Conservation (phyloP, 345 rosid species). For the Clausena lansium region DNA sequence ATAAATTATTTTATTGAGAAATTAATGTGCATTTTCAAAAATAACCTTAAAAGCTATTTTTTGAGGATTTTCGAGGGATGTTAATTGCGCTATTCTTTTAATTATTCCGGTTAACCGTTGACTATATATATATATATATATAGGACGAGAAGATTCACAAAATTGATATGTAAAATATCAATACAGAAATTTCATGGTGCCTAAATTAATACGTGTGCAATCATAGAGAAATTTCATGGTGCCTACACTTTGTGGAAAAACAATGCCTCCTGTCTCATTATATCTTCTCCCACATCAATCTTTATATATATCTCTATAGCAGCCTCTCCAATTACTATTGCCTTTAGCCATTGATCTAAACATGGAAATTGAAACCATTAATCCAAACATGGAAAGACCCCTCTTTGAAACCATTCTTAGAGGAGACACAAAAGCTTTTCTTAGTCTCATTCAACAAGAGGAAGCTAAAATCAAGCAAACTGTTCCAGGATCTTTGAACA, state of each 20-base stretch:
- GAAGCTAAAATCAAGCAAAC: slow-evolving; percentile 14
- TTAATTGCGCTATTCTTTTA: too few species aligned
- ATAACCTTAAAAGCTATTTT: too few species aligned
- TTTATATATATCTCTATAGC: not conserved
- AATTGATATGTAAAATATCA: not conserved
- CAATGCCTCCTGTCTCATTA: not conserved
- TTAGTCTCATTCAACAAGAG: slow-evolving; percentile 16
- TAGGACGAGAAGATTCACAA: too few species aligned
- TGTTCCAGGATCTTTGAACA: slow-evolving; percentile 20
- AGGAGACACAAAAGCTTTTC: slow-evolving; percentile 25
- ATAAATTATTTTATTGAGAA: too few species aligned
- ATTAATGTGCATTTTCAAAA: too few species aligned
- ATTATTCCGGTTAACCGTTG: too few species aligned
- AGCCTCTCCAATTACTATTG: not conserved
- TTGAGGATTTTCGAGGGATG: too few species aligned
- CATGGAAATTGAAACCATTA: too few species aligned
- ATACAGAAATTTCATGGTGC: slow-evolving; percentile 21
- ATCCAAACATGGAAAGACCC: slow-evolving; percentile 25
- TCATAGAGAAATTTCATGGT: slow-evolving; percentile 20
- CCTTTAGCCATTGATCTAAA: not conserved
- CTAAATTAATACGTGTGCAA: not conserved
- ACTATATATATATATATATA: too few species aligned
- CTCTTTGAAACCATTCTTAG: slow-evolving; percentile 23
- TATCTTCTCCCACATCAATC: not conserved
- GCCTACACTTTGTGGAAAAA: slow-evolving; percentile 23